A percentile compares a stretch with the other conserved stretches of the same genome.
phyloP scores from a whole-genome alignment of 192 early-diverging fungal species.

The Funneliformis mosseae region DNA sequence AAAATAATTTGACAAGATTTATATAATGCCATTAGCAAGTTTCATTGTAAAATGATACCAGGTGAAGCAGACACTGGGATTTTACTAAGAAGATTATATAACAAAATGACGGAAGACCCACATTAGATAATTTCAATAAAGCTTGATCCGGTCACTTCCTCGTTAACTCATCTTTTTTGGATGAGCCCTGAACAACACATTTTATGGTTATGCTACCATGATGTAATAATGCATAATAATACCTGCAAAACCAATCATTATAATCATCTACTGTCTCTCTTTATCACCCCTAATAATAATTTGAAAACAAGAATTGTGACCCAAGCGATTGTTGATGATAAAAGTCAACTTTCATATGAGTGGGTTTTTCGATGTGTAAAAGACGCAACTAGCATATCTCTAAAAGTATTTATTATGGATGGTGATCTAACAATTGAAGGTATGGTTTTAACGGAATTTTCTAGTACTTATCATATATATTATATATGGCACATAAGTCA shows the following conservation, averaged over 20 bases:
- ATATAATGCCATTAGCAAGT: neutral
- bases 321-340: neutral
- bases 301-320: neutral
- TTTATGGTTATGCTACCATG: neutral
- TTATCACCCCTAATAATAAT: neutral
- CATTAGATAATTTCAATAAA: neutral
- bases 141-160: neutral
- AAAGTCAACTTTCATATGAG: neutral
- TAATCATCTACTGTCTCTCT: neutral
- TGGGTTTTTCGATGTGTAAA: neutral
- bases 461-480: neutral
- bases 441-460: neutral
- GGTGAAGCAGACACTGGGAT: neutral
- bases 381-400: neutral
- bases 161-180: neutral
- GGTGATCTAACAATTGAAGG: neutral
- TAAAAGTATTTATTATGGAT: neutral
- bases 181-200: neutral
- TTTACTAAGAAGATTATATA: neutral
- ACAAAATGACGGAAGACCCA: neutral
- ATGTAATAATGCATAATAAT: neutral
- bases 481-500: constrained; percentile 1
- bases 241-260: neutral
- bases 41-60: neutral
- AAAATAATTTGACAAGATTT: neutral